phyloP scores from a whole-genome alignment of 1,284 basidiomycete genomes.

The Agroathelia rolfsii region DNA sequence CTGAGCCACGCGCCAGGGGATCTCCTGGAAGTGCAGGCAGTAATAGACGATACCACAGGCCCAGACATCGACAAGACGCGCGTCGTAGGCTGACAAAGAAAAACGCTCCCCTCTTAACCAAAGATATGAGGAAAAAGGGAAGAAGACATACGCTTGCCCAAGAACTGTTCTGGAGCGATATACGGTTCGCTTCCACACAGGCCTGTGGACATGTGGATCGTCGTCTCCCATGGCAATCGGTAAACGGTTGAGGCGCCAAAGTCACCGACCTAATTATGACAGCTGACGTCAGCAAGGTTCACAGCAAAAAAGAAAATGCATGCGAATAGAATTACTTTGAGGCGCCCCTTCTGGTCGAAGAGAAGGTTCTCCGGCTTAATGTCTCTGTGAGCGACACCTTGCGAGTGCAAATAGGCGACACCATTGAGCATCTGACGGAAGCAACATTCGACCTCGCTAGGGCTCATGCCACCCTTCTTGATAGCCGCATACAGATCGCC shows the following conservation, averaged over 20 bases:
- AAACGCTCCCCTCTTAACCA: conserved; percentile 16
- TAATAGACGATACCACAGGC: conserved; percentile 96
- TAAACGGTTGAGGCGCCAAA: conserved; percentile 99
- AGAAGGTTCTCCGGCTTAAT: conserved; percentile 98
- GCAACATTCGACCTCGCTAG: conserved; percentile 91
- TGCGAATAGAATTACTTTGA: conserved; percentile 60
- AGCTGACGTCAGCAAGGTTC: conserved; percentile 11
- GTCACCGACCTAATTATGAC: conserved; percentile 73
- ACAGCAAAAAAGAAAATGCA: conserved; percentile 8
- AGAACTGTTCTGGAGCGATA: conserved; percentile 96
- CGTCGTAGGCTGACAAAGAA: conserved; percentile 77
- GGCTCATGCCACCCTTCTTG: conserved; percentile 94
- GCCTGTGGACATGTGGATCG: conserved; percentile 94
- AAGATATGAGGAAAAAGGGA: conserved; percentile 16
- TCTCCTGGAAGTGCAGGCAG: conserved; percentile 93
- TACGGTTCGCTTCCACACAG: conserved; percentile 97
- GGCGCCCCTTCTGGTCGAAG: conserved; percentile 85
- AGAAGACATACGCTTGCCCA: conserved; percentile 79
- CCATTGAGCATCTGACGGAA: conserved; percentile 95
- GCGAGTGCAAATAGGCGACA: conserved; percentile 84
- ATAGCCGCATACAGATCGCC: conserved; percentile 96
- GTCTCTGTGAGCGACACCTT: conserved; percentile 96
- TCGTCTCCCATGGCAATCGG: conserved; percentile 95
- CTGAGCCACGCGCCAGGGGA: conserved; percentile 96
- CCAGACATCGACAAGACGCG: conserved; percentile 96